These are phyloP conservation scores for Paracoccidioides brasiliensis DNA, from an alignment of 2,329 filamentous ascomycete genomes.

Conservation along the genomic window DNA sequence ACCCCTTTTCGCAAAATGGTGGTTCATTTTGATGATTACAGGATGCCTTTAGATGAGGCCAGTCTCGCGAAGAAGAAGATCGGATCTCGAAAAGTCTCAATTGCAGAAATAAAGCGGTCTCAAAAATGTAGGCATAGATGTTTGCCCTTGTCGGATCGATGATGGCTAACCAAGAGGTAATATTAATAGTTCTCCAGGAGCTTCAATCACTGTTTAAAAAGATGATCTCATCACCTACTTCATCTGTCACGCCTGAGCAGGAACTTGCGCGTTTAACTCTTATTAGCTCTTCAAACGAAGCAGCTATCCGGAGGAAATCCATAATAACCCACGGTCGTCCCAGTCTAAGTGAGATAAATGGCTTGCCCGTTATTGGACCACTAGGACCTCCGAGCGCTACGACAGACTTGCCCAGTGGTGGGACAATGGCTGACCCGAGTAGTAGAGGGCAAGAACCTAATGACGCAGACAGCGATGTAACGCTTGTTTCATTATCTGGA, in stretches of 20 bases:
- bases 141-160: neutral
- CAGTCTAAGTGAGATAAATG: constrained; percentile 33
- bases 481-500: constrained; percentile 22
- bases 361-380: constrained; percentile 34
- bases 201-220: constrained; percentile 56
- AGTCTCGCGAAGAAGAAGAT: constrained; percentile 55
- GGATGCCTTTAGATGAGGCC: constrained; percentile 53
- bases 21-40: constrained; percentile 57
- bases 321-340: constrained; percentile 24
- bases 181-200: constrained; percentile 57
- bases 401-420: constrained; percentile 14
- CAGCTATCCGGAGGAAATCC: constrained; percentile 37
- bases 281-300: constrained; percentile 45
- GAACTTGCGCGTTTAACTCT: constrained; percentile 71
- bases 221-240: constrained; percentile 50
- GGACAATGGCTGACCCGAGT: constrained; percentile 10
- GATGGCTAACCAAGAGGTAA: neutral
- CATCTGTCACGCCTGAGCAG: constrained; percentile 57
- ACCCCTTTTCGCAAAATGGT: constrained; percentile 69
- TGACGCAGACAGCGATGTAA: constrained; percentile 22
- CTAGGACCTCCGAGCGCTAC: constrained; percentile 26
- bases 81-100: constrained; percentile 55
- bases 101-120: constrained; percentile 45
- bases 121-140: constrained; percentile 55
- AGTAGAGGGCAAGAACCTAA: constrained; percentile 5